Base-by-base conservation (phyloP, 2,329 filamentous ascomycete genomes). In the Rutstroemia sp. region DNA sequence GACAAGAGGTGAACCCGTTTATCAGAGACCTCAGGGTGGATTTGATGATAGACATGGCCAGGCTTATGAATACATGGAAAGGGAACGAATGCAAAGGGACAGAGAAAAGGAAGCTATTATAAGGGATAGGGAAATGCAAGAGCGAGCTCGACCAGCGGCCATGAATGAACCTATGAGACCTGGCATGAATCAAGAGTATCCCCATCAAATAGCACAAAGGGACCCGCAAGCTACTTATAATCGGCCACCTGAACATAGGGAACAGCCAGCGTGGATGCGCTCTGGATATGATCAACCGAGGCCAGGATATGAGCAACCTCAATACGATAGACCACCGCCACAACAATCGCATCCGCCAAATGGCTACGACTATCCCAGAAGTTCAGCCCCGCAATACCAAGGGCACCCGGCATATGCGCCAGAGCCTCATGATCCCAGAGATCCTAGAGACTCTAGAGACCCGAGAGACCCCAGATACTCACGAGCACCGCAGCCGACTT, bases 11-110 rank as follows among this genome's bases (percentile, higher is more conserved):
- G 70, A 66, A n/a, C 53, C 59, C 9, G 19, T 48, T 19, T 68
- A 69, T 49, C 57, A 50, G 37, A 61, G 66, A 56, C 57, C 48
- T 53, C 58, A 38, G 5, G 14, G 61, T 44, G 58, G 59, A 16
- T 68, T 64, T 37, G 61, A 63, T n/a, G 66, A 67, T 42, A 60
- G 65, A 48, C 63, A 65, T 23, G 61, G 60, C 57, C 70, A 73
- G 2, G 63, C 75, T 14, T 75, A 78, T 48, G 81, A 78, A 61
- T 80, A 84, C 56, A 79, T 82, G 19, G 76, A 73, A 49, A 71
- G 78, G 45, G 82, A 68, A 17, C 58, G 67, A 6, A 19, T 21
- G 23, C 48, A 53, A 5, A 47, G 41, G 30, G 41, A 56, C 6
- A 46, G 54, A 48, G 27, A 42, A 42, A 42, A 42, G 16, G 39